Conservation (phyloP, 2,329 filamentous ascomycete genomes). For the Botrytis fragariae region DNA sequence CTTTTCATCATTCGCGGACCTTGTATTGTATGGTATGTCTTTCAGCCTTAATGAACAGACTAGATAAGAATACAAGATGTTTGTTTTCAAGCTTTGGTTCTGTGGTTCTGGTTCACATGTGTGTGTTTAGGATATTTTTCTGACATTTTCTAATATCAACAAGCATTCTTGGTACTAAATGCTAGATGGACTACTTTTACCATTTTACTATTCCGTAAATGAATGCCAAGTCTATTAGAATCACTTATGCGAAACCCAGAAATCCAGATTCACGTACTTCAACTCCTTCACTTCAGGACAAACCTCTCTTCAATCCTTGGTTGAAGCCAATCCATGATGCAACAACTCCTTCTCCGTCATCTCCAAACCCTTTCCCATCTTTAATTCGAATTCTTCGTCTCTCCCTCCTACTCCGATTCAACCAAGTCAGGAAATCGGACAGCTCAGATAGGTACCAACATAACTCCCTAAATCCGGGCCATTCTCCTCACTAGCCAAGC, state of each 20-base stretch:
- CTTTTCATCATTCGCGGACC: no score
- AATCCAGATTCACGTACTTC: background rate
- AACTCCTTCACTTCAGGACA: background rate
- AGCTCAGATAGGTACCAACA: background rate
- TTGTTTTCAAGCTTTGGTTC: no score
- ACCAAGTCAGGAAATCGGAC: no score
- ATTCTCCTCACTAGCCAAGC: background rate
- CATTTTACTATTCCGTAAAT: background rate
- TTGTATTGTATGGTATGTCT: no score
- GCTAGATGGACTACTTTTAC: no score
- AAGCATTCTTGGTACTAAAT: no score
- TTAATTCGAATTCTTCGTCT: background rate
- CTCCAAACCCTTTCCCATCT: background rate
- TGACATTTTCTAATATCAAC: no score
- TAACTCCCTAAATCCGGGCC: background rate
- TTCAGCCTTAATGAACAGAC: no score
- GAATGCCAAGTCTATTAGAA: background rate
- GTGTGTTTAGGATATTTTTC: no score
- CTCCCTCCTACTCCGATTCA: no score
- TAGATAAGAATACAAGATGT: no score
- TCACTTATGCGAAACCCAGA: background rate
- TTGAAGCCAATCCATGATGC: background rate
- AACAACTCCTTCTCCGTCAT: background rate
- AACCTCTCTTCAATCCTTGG: background rate
- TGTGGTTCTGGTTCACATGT: no score